A percentile compares a stretch with the other conserved stretches of the same genome.
phyloP scores from a whole-genome alignment of 106 monocot species.

The Apostasia ramifera region DNA sequence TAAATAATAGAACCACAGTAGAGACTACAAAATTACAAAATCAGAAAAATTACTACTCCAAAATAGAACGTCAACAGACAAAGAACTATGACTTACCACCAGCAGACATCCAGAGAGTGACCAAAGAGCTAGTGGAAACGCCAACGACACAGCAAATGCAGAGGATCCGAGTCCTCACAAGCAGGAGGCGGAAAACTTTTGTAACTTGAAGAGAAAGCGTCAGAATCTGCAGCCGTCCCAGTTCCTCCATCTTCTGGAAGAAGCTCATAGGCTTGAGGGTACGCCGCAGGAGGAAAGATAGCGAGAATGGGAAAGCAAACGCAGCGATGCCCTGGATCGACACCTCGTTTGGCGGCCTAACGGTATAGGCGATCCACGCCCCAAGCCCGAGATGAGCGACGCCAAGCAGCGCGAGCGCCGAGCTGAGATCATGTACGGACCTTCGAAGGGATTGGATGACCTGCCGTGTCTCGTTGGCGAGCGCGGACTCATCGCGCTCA shows the following conservation, averaged over 20 bases:
- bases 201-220: conserved; percentile 66
- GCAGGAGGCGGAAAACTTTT: conserved; percentile 49
- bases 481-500: conserved; percentile 69
- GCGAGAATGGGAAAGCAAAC: conserved; percentile 70
- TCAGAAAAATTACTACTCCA: too few relatives aligned
- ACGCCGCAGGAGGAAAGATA: conserved; percentile 65
- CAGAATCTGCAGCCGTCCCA: conserved; percentile 80
- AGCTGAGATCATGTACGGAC: conserved; percentile 59
- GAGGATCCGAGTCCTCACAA: conserved; percentile 44
- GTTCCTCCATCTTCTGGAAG: conserved; percentile 90
- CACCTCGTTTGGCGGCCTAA: conserved; percentile 19
- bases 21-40: too few relatives aligned
- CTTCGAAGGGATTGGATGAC: conserved; percentile 43
- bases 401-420: conserved; percentile 58
- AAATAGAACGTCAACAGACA: too few relatives aligned
- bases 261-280: conserved; percentile 68
- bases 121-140: conserved; percentile 34
- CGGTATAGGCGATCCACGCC: conserved; percentile 50
- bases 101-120: conserved; percentile 26
- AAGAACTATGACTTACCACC: too few relatives aligned
- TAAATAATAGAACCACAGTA: too few relatives aligned
- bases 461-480: conserved; percentile 87
- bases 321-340: conserved; percentile 49
- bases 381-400: conserved; percentile 70
- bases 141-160: conserved; percentile 48